Conservation (phyloP, 768 basidiomycete species). For the Pisolithus orientalis region DNA sequence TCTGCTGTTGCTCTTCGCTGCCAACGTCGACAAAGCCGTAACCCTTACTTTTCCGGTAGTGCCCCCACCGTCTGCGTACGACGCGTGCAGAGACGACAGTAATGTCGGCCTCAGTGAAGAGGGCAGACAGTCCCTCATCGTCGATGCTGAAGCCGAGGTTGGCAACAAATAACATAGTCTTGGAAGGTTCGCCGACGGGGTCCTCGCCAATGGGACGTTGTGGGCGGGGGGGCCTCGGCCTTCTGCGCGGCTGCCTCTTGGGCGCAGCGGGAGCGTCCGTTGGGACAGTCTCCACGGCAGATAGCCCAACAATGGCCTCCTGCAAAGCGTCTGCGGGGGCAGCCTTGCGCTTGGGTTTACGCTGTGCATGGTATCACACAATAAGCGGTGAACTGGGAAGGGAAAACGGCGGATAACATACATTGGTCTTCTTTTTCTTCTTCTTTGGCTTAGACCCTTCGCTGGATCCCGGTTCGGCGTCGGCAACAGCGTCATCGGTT, state of each 20-base stretch:
- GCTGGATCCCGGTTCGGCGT: conserved; percentile 42
- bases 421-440: conserved; percentile 69
- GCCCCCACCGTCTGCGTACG: conserved; percentile 79
- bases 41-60: conserved; percentile 86
- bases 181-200: conserved; percentile 82
- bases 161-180: conserved; percentile 90
- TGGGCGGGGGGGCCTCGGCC: conserved; percentile 49
- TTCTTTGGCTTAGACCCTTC: conserved; percentile 67
- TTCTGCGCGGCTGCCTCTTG: conserved; percentile 53
- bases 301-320: conserved; percentile 25
- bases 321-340: conserved; percentile 25
- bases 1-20: conserved; percentile 80
- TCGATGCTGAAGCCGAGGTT: conserved; percentile 95
- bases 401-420: conserved; percentile 23
- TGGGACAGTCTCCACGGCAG: conserved; percentile 32
- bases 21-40: conserved; percentile 98
- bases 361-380: conserved; percentile 32
- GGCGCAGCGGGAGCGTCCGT: conserved; percentile 27
- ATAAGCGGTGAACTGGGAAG: neutral
- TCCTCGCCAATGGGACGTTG: conserved; percentile 75
- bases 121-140: conserved; percentile 68
- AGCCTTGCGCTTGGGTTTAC: conserved; percentile 45
- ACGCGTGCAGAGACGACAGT: conserved; percentile 82
- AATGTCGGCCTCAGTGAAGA: conserved; percentile 87
- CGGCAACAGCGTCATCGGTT: conserved; percentile 42